Evolutionary conservation across 1,284 basidiomycete species (phyloP).

Genomic region (Neonothopanus nambi): DNA sequence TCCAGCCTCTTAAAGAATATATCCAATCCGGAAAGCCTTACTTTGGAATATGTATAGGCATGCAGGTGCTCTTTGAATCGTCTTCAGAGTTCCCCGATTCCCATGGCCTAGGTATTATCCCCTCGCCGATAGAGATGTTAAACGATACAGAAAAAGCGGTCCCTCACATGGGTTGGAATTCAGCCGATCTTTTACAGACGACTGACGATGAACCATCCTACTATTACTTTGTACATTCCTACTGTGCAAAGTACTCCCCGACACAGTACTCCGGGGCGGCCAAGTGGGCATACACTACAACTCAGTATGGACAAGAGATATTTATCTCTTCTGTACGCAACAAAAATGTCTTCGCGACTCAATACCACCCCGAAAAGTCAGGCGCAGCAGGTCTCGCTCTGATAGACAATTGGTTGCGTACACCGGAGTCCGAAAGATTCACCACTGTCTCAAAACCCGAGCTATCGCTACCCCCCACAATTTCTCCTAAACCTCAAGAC

Average conservation of each 20-base stretch:
- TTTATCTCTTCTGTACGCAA: slow-evolving; percentile 87
- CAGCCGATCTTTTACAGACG: slow-evolving; percentile 55
- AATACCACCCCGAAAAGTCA: slow-evolving; percentile 99
- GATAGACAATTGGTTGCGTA: slow-evolving; percentile 82
- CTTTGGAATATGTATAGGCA: slow-evolving; percentile 97
- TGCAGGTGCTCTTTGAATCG: slow-evolving; percentile 91
- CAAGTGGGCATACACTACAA: slow-evolving; percentile 83
- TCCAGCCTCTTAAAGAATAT: slow-evolving; percentile 82
- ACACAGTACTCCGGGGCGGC: slow-evolving; percentile 51
- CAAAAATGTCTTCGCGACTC: slow-evolving; percentile 90
- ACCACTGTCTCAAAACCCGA: slow-evolving; percentile 26
- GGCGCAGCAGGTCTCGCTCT: slow-evolving; percentile 88
- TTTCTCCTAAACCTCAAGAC: slow-evolving; percentile 48
- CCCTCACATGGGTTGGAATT: slow-evolving; percentile 99
- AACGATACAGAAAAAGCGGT: slow-evolving; percentile 77
- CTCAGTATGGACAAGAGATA: slow-evolving; percentile 93
- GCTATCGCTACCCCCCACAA: slow-evolving; percentile 24
- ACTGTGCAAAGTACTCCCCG: slow-evolving; percentile 75
- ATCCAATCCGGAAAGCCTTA: slow-evolving; percentile 91
- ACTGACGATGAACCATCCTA: slow-evolving; percentile 54
- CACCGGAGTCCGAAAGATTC: slow-evolving; percentile 43
- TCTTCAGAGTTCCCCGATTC: slow-evolving; percentile 72
- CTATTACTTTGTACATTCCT: slow-evolving; percentile 99
- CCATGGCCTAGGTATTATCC: slow-evolving; percentile 74
- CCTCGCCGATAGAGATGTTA: slow-evolving; percentile 70